Evolutionary conservation across 176 grass and related monocot genomes (phyloP).

Genomic region (Musa schizocarpa): DNA sequence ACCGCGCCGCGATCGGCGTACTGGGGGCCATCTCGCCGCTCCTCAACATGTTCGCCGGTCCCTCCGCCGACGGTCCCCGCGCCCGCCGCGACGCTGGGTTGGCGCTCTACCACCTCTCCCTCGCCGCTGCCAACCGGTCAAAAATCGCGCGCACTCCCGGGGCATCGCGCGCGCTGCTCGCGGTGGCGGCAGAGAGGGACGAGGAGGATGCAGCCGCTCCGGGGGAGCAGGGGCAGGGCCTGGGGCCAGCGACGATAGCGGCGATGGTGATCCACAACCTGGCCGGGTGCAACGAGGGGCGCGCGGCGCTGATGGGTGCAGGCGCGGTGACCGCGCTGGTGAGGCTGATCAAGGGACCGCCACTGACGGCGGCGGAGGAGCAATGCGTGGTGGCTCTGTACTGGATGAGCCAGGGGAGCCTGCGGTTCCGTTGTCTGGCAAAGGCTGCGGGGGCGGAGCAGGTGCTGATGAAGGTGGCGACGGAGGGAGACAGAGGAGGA

Average conservation of each 20-base stretch:
- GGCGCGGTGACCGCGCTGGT: conserved; percentile 47
- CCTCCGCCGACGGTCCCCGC: conserved; percentile 16
- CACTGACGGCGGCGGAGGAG: conserved; percentile 39
- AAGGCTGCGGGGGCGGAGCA: conserved; percentile 48
- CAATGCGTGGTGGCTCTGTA: conserved; percentile 51
- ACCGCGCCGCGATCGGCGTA: conserved; percentile 75
- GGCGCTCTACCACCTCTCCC: conserved; percentile 82
- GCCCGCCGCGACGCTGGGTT: conserved; percentile 68
- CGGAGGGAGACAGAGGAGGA: conserved; percentile 23
- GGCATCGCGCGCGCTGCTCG: conserved; percentile 44
- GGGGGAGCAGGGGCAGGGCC: conserved; percentile 4
- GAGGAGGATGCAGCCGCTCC: conserved; percentile 13
- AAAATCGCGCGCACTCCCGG: conserved; percentile 65
- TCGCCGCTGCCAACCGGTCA: conserved; percentile 54
- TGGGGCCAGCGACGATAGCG: conserved; percentile 35
- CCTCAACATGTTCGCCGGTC: conserved; percentile 40
- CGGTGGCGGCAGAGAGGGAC: conserved; percentile 24
- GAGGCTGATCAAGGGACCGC: conserved; percentile 26
- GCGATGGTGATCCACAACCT: conserved; percentile 72
- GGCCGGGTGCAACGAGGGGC: conserved; percentile 45
- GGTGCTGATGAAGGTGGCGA: conserved; percentile 40
- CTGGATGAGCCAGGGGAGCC: conserved; percentile 62
- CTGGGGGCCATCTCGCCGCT: conserved; percentile 74
- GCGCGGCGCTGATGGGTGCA: conserved; percentile 62
- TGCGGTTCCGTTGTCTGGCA: conserved; percentile 70